Evolutionary conservation across 257 asterid species (phyloP).

Genomic region (Ligustrum vulgare): DNA sequence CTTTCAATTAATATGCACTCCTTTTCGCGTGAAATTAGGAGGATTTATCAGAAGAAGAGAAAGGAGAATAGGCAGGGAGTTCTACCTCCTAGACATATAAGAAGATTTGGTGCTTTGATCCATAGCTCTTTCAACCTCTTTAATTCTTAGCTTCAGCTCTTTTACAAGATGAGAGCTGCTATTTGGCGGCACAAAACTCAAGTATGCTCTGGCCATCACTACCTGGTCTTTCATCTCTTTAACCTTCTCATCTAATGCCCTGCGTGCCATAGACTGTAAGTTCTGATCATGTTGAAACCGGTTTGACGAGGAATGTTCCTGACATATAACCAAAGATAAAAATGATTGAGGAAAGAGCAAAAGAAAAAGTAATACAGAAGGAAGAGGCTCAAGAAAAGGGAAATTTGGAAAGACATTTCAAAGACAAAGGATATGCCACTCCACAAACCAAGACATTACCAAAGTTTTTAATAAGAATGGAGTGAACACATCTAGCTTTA

Average conservation of each 20-base stretch:
- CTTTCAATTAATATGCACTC: neutral
- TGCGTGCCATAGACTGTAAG: slow-evolving; percentile 31
- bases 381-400: neutral
- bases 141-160: slow-evolving; percentile 79
- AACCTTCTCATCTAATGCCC: slow-evolving; percentile 56
- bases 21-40: neutral
- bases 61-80: neutral
- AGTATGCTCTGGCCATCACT: slow-evolving; percentile 73
- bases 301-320: slow-evolving; percentile 46
- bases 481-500: slow-evolving; percentile 10
- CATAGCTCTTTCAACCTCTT: slow-evolving; percentile 69
- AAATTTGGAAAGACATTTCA: neutral
- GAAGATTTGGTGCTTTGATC: slow-evolving; percentile 61
- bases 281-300: slow-evolving; percentile 36
- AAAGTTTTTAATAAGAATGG: slow-evolving; percentile 20
- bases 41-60: neutral
- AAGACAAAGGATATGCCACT: neutral
- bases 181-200: slow-evolving; percentile 58
- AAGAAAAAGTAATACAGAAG: neutral
- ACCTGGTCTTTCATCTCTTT: slow-evolving; percentile 87
- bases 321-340: slow-evolving; percentile 28
- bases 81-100: slow-evolving; percentile 65
- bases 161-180: slow-evolving; percentile 78
- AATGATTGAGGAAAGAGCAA: slow-evolving; percentile 16
- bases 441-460: slow-evolving; percentile 9